phyloP scores from a whole-genome alignment of 495 filamentous ascomycete genomes.

The Xylaria castorea region DNA sequence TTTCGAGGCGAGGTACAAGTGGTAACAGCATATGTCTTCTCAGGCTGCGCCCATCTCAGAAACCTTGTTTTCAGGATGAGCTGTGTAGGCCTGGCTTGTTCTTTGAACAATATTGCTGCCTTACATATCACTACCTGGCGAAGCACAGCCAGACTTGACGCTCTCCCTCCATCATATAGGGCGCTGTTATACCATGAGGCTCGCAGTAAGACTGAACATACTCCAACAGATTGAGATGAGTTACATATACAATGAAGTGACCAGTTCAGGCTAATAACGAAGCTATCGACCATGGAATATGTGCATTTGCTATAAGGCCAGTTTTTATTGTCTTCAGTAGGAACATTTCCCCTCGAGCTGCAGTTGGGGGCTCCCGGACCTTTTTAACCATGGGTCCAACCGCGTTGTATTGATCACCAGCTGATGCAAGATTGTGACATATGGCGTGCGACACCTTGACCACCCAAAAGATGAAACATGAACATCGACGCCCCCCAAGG shows the following conservation, averaged over 20 bases:
- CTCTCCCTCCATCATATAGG: neutral
- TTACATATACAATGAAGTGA: neutral
- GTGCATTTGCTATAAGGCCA: neutral
- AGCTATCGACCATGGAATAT: neutral
- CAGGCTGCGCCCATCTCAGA: neutral
- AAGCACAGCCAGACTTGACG: neutral
- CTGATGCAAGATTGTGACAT: conserved; percentile 28
- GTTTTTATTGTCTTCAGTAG: neutral
- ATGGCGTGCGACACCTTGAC: conserved; percentile 25
- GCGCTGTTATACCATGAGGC: neutral
- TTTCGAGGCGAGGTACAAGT: neutral
- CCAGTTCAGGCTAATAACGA: neutral
- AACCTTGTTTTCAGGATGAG: neutral
- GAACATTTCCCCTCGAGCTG: neutral
- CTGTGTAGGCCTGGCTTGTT: neutral
- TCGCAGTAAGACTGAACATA: neutral
- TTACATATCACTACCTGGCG: neutral
- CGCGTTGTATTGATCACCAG: neutral
- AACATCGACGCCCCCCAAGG: conserved; percentile 9
- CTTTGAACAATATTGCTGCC: neutral
- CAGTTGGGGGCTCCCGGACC: neutral
- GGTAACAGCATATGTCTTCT: neutral
- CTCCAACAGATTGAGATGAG: neutral
- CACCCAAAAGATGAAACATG: conserved; percentile 23
- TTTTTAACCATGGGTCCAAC: neutral